Base-by-base conservation (phyloP, 768 basidiomycete genomes). In the Chalciporus chontae region DNA sequence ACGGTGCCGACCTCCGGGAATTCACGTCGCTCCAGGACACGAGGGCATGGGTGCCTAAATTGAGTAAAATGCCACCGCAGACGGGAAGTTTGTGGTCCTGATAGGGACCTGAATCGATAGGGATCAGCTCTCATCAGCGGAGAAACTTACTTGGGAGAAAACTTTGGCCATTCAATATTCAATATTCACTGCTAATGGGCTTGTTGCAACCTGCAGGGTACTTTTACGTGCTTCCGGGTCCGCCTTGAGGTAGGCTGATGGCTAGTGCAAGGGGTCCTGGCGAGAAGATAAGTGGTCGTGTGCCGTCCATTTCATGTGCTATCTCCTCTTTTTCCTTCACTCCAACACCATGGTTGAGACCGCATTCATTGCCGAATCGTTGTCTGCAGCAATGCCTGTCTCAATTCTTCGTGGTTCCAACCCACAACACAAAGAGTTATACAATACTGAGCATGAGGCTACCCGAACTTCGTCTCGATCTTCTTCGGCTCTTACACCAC, bases 401-500 rank as follows among this genome's bases (percentile, higher is more conserved):
- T 17, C 54, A 11, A n/a, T 44, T 21, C 8, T 14, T n/a, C 11
- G 42, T 32, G 47, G 47, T 42, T 40, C 62, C 7, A 44, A 47
- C 23, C 19, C 31, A 8, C 37, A 50, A 36, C 55, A 46, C n/a
- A 18, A 43, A 14, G 50, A 27, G 11, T 50, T 56, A 26, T 50
- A 45, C 48, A 54, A 39, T 18, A 43, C 43, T n/a, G 43, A 41
- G 17, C 45, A 36, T 23, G 45, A 53, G 2, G 48, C 31, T 19
- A 32, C 54, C 19, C 65, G 61, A 40, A 61, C 66, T 21, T 57
- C 68, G 24, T 67, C 70, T 44, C 63, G 66, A 36, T 50, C 69
- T 10, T 65, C 63, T 42, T 65, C 72, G 50, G 66, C 61, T 34
- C 61, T 71, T n/a, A 57, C 68, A 29, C 68, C 73, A 19, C 65